Percentiles rank a stretch among this genome's conserved stretches.
These are phyloP conservation scores for Microthlaspi erraticum DNA, from an alignment of 345 rosid species.

Conservation along the genomic window DNA sequence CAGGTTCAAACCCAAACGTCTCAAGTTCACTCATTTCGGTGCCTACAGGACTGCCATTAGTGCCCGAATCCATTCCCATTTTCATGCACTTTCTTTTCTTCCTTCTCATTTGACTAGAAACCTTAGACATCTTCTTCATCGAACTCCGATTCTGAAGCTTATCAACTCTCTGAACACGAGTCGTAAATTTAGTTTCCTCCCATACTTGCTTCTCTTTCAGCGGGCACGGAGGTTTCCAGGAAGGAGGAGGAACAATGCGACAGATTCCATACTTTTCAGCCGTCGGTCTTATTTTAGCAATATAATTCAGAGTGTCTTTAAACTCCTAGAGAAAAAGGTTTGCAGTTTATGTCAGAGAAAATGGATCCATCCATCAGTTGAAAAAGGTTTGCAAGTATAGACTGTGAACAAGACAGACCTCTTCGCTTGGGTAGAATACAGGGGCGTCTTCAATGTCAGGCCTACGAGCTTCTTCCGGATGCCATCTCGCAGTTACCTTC, in stretches of 20 bases:
- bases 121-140: conserved; percentile 65
- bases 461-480: conserved; percentile 69
- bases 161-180: conserved; percentile 97
- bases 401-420: conserved; percentile 68
- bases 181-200: conserved; percentile 78
- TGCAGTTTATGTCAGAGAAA: conserved; percentile 38
- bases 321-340: conserved; percentile 69
- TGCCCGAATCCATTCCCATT: conserved; percentile 60
- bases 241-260: conserved; percentile 95
- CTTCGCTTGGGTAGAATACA: conserved; percentile 89
- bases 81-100: conserved; percentile 81
- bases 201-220: conserved; percentile 73
- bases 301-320: conserved; percentile 86
- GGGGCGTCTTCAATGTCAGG: conserved; percentile 87
- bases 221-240: conserved; percentile 97
- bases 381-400: conserved; percentile 33
- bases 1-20: conserved; percentile 94
- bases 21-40: conserved; percentile 62
- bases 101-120: conserved; percentile 58
- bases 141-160: conserved; percentile 93
- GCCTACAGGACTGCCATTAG: conserved; percentile 49
- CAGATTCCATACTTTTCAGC: conserved; percentile 97
- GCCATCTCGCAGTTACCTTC: conserved; percentile 90
- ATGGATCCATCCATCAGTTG: conserved; percentile 8
- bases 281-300: conserved; percentile 74